Evolutionary conservation across 2,329 filamentous ascomycete species (phyloP), one percentile per base, ranked within the genome.

Genomic region (Eutypa lata): DNA sequence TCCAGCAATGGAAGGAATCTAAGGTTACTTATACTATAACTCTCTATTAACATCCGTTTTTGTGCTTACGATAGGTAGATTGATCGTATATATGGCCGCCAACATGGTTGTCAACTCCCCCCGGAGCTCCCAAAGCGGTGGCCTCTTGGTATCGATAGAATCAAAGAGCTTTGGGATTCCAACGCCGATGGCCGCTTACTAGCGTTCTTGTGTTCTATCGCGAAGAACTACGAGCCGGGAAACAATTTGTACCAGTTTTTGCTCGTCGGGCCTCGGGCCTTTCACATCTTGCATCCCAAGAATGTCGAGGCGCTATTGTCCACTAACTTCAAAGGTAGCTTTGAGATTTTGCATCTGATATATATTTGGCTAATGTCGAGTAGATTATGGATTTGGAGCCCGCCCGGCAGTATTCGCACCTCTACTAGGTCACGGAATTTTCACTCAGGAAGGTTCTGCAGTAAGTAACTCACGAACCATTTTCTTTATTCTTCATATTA

Each of bases 341-440:
- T 31, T 31, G 26, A 31, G 26, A 10, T 6, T 31, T n/a, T n/a
- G n/a, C n/a, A n/a, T n/a, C n/a, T n/a, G n/a, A n/a, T n/a, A n/a
- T n/a, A n/a, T n/a, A n/a, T n/a, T 8, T 19, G 4, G 18, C 57
- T 33, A 24, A 24, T 47, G 18, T 13, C 6, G 18, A 16, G 28
- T 21, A 61, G 69, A 73, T 46, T 74, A 65, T 47, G 61, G 63
- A 10, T 59, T 72, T 3, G 71, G 71, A 1, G 54, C 62, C 1
- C 62, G 71, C 16, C 60, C 58, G 6, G 50, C 64, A 10, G 66
- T 66, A 22, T 68, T 71, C 16, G 54, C 55, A 19, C 65, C 66
- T 8, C 53, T 71, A 7, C 57, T 74, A 7, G 71, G 71, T 4
- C 62, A 69, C 19, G 71, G 71, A 16, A 73, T 74, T 42, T 75